These are phyloP conservation scores for Luzula sylvatica DNA, from an alignment of 176 grass and related monocot genomes.

Conservation along the genomic window DNA sequence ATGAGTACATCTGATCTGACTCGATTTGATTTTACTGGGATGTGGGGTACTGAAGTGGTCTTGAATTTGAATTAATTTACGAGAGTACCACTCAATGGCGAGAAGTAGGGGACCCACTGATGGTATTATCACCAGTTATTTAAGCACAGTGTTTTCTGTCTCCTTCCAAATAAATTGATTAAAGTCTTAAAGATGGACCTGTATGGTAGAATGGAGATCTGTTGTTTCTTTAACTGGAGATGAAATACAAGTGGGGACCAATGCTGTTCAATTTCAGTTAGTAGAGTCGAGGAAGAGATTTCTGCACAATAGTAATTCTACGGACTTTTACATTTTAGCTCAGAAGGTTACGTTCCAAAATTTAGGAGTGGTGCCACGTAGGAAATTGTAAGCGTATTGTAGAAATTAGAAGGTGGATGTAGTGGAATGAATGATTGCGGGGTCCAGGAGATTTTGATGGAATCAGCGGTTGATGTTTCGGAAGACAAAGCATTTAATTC, in stretches of 20 bases:
- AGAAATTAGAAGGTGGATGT: not conserved
- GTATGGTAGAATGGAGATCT: not conserved
- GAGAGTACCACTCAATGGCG: not conserved
- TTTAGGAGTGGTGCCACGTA: not conserved
- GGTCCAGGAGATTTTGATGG: slow-evolving; percentile 2
- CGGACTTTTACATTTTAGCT: too few species aligned
- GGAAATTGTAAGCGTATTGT: not conserved
- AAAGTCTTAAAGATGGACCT: too few species aligned
- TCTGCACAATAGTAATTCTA: too few species aligned
- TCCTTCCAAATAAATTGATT: not conserved
- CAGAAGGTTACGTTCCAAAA: not conserved
- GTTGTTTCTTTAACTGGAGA: not conserved
- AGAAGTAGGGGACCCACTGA: not conserved
- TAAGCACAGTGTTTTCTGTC: too few species aligned
- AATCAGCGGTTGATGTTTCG: slow-evolving; percentile 14
- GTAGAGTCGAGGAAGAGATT: not conserved
- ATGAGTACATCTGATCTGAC: not conserved
- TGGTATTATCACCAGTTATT: too few species aligned
- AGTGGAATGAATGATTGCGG: not conserved
- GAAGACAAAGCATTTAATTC: slow-evolving; percentile 22
- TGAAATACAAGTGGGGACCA: not conserved
- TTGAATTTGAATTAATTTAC: not conserved
- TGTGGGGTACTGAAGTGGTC: not conserved
- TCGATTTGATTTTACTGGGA: not conserved
- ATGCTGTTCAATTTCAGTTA: slow-evolving; percentile 5